Evolutionary conservation across 306 rosid species (phyloP).

Genomic region (Rosa multiflora): DNA sequence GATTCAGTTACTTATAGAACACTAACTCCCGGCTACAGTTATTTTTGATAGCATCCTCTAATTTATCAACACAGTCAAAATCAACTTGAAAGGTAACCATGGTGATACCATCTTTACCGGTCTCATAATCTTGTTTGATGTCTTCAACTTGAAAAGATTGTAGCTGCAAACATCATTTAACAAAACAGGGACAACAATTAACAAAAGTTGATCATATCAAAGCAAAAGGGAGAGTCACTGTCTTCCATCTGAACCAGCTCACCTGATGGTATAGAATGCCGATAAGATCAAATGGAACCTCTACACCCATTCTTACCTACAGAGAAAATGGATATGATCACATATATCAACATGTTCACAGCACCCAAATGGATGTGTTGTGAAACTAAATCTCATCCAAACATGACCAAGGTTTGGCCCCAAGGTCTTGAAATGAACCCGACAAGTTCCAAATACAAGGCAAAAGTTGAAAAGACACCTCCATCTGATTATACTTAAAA

Average conservation of each 20-base stretch:
- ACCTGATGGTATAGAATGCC: slow-evolving; percentile 87
- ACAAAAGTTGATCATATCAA: slow-evolving; percentile 23
- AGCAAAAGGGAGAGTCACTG: slow-evolving; percentile 8
- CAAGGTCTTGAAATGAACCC: neutral
- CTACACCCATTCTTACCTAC: slow-evolving; percentile 88
- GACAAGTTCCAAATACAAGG: neutral
- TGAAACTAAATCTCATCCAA: neutral
- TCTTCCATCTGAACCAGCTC: slow-evolving; percentile 24
- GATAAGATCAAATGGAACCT: slow-evolving; percentile 77
- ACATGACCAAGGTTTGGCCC: neutral
- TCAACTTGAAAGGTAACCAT: slow-evolving; percentile 84
- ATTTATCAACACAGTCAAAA: slow-evolving; percentile 70
- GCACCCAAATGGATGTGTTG: neutral
- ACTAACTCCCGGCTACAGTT: slow-evolving; percentile 71
- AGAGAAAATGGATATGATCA: slow-evolving; percentile 5
- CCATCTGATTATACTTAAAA: neutral
- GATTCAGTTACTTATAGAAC: slow-evolving; percentile 53
- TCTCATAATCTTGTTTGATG: slow-evolving; percentile 79
- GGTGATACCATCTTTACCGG: slow-evolving; percentile 73
- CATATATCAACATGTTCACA: neutral
- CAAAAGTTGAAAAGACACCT: neutral
- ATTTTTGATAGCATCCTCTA: slow-evolving; percentile 81
- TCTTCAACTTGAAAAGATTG: slow-evolving; percentile 72
- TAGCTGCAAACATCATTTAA: slow-evolving; percentile 47
- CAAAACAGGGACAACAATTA: neutral